Base-by-base conservation (phyloP, 2,329 filamentous ascomycete genomes). In the Xylaria sp. region DNA sequence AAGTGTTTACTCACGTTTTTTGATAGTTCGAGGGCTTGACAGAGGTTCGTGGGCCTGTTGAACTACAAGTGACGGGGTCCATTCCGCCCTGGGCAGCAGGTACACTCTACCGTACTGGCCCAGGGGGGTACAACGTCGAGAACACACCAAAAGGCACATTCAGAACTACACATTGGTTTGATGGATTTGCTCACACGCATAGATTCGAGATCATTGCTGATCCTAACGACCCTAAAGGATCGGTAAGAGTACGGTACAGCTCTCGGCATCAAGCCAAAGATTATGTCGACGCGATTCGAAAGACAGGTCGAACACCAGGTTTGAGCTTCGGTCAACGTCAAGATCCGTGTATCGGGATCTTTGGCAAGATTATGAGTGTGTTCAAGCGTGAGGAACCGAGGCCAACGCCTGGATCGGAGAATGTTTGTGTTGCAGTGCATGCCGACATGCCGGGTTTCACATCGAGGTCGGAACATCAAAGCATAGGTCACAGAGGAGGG, bases 151-250 rank as follows among this genome's bases (percentile, higher is more conserved):
- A 83, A 3, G 88, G 89, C n/a, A 86, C 83, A 0, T 89, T 90
- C 74, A 82, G 84, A 36, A 83, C 90, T 13, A 87, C 84, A 0
- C 92, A 96, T 77, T 96, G 93, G 93, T 96, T 96, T 72, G 93
- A 96, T 76, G 91, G 91, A 6, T 89, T 93, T 66, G 86, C 88
- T 3, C 87, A 92, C 63, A 83, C 88, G 0, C 91, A 95, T 79
- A 88, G 87, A 32, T 95, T 95, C 76, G 85, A 93, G 65, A 91
- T 95, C 36, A 74, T 88, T 3, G 76, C 84, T 20, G 75, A 74
- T 18, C 61, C 74, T 5, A 45, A 63, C 9, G 64, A 69, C 34
- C 25, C 69, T 1, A 70, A 72, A 3, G 69, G 66, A 32, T 75
- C 75, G 0, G 73, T 76, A 10, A 80, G 81, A 39, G 90, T 94